phyloP scores from a whole-genome alignment of 331 rosid species.

The Pyrus hybrid region DNA sequence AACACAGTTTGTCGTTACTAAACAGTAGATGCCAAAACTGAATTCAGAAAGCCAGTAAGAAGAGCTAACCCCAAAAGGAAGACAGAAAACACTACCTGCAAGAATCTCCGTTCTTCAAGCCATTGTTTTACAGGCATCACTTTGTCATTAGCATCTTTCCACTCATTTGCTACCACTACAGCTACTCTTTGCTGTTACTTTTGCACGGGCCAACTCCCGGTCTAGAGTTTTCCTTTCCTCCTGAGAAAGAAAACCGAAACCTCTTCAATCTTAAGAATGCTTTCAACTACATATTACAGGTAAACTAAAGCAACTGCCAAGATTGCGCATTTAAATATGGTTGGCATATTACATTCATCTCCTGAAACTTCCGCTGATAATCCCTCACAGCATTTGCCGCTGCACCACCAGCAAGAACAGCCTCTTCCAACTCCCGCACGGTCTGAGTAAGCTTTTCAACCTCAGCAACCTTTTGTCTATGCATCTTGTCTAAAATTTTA shows the following conservation, averaged over 20 bases:
- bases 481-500: conserved; percentile 93
- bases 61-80: conserved; percentile 5
- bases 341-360: conserved; percentile 71
- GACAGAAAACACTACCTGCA: conserved; percentile 44
- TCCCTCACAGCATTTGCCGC: conserved; percentile 99
- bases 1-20: conserved; percentile 16
- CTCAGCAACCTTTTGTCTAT: conserved; percentile 95
- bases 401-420: conserved; percentile 97
- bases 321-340: conserved; percentile 1
- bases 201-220: conserved; percentile 96
- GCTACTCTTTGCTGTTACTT: conserved; percentile 97
- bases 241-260: conserved; percentile 33
- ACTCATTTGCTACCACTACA: conserved; percentile 87
- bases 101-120: conserved; percentile 90
- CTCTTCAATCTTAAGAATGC: conserved; percentile 11
- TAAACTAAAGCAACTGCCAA: neutral
- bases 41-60: neutral
- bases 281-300: conserved; percentile 1
- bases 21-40: conserved; percentile 6
- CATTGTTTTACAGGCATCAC: conserved; percentile 99
- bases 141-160: conserved; percentile 94
- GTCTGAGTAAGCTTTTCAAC: conserved; percentile 97
- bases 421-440: conserved; percentile 95
- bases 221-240: conserved; percentile 94
- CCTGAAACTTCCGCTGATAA: conserved; percentile 94